Base-by-base conservation (phyloP, 306 rosid species). In the Trichosanthes truncata region DNA sequence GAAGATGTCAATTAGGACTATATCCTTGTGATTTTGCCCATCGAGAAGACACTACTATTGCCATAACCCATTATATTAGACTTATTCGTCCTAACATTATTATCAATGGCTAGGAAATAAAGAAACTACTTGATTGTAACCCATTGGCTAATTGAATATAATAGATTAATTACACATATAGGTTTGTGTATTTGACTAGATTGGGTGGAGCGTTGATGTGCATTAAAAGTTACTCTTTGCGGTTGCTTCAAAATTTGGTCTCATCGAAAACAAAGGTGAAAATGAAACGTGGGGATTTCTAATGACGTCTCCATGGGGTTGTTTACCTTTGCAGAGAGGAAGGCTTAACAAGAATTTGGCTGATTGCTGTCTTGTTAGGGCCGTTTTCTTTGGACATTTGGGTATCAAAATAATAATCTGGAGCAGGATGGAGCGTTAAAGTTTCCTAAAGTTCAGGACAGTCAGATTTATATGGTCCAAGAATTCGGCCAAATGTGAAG, bases 171-270 rank as follows among this genome's bases (percentile, higher is more conserved):
- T 66, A 66, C 29, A 20, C 49, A 36, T 38, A 36, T 36, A 36
- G 74, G 49, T 66, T 49, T 17, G 49, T 38, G 74, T 8, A 18
- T 66, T 66, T 36, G 26, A 36, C 48, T 9, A 35, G 15, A 66
- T 41, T 21, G 18, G 53, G 76, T 69, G 51, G 36, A 69, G 53
- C 17, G 20, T 43, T 41, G 53, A 43, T 41, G 53, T 69, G 53
- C 52, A 41, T 23, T 41, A n/a, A 12, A 69, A 69, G 76, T 69
- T 69, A 69, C 76, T 69, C 76, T 41, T 41, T 69, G 76, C 20
- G 53, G 17, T 69, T 40, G 53, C 76, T 69, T 41, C 4, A 69
- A 69, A 43, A 21, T 43, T 17, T 20, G 15, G 74, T 38, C 29
- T 66, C 74, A 43, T 40, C 52, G 3, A 11, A 20, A 38, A 3